Base-by-base conservation (phyloP, 257 asterid genomes). In the Ballota nigra region DNA sequence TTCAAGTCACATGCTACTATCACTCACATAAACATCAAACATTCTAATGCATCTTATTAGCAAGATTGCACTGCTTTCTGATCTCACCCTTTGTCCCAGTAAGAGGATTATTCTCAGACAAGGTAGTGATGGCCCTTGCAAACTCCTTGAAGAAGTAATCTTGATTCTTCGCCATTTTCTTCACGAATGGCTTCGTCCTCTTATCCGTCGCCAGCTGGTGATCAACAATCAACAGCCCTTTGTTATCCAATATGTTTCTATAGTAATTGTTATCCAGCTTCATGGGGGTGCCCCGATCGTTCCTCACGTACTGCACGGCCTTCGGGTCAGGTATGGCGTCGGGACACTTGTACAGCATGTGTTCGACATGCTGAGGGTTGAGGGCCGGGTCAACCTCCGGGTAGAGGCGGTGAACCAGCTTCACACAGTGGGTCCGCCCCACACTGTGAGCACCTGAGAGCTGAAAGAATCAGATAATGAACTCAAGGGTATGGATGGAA, bases 261-360 rank as follows among this genome's bases (percentile, higher is more conserved):
- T 93, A 93, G 81, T 93, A 93, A 51, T 91, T 83, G 86, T 93
- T 93, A 85, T 93, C 98, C 41, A 93, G 92, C 28, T 75, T 81
- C 97, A 93, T 91, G 0, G 98, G 98, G 0, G 98, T 93, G 68
- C 98, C 96, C 8, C 96, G 84, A 72, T 93, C 98, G 57, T 93
- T 93, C 70, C 98, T 85, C 80, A 93, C 98, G 80, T 93, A 92
- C 77, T 91, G 97, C 62, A 94, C 97, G 1, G 98, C 98, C 90
- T 94, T 91, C 5, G 98, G 98, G 73, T 94, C 98, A 4, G 98
- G 98, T 53, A 91, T 87, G 6, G 98, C 40, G 53, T 91, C 97
- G 2, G 97, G 97, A 78, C 98, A 95, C 84, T 92, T 92, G 87
- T 88, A 79, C 66, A 91, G 91, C 97, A 95, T 91, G 85, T 94